Conservation (phyloP, 352 stramenopile species). For the Pythium myriotylum region DNA sequence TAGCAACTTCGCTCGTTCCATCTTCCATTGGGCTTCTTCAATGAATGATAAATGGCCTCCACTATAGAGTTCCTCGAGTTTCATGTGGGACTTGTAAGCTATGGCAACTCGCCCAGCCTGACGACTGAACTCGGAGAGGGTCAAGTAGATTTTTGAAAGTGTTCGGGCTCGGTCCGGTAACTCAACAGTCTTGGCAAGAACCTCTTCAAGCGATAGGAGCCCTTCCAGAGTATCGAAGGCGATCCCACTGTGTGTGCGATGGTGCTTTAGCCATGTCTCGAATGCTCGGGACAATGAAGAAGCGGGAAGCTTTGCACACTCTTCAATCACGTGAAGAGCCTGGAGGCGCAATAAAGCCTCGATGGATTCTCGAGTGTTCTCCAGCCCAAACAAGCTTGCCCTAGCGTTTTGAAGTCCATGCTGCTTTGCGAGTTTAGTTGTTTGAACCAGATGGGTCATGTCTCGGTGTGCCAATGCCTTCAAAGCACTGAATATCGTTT, state of each 20-base stretch:
- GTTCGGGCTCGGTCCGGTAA: constrained; percentile 23
- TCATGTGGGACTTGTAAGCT: constrained; percentile 61
- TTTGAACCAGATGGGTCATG: constrained; percentile 35
- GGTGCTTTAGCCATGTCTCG: constrained; percentile 44
- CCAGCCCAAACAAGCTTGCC: constrained; percentile 66
- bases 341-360: constrained; percentile 57
- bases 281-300: constrained; percentile 27
- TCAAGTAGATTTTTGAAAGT: constrained; percentile 58
- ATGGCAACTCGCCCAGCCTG: constrained; percentile 70
- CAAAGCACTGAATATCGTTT: constrained; percentile 53
- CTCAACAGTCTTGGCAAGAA: constrained; percentile 50
- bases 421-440: constrained; percentile 46
- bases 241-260: constrained; percentile 10
- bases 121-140: constrained; percentile 55
- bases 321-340: constrained; percentile 66
- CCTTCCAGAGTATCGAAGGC: constrained; percentile 63
- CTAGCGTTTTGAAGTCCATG: constrained; percentile 56
- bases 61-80: constrained; percentile 60
- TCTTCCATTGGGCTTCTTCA: constrained; percentile 61
- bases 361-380: constrained; percentile 68
- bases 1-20: constrained; percentile 78
- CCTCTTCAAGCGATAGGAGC: constrained; percentile 65
- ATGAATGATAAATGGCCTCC: constrained; percentile 35
- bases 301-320: constrained; percentile 22
- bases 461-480: constrained; percentile 63